Evolutionary conservation across 148 eudicot species (phyloP), one percentile per base, ranked within the genome.

Genomic region (Diospyros kaki): DNA sequence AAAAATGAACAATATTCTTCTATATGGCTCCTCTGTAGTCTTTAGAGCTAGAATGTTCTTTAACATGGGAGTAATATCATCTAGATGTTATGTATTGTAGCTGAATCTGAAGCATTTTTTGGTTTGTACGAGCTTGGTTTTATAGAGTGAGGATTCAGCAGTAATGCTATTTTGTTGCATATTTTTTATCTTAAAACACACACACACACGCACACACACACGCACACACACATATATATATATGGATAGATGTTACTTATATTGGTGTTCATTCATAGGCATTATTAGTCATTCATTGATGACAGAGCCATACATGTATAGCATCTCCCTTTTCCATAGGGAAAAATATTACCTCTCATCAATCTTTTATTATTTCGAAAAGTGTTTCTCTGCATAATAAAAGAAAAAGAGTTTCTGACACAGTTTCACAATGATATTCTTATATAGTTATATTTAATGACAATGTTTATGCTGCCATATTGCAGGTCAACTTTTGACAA

Each of bases 401-500:
- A 28, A 28, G 28, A 28, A 28, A 28, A 28, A 28, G 28, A 28
- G 28, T 45, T 6, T n/a, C 13, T 42, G 18, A 61, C 14, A 12
- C 1, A 46, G 4, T 46, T 66, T 54, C 14, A 8, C 9, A 38
- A 8, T 6, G 59, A 18, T 4, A 12, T 62, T 50, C 40, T 42
- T 15, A 13, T 11, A 40, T 64, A 6, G 69, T 14, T 28, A 42
- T 64, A 44, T 28, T 48, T 50, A 52, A 56, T 10, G 1, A 17
- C 39, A 70, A 51, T 53, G 14, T 66, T 70, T 74, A 39, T 78
- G 50, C 66, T 76, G 55, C 80, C 52, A 68, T 75, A 58, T 79
- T 68, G 78, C 96, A 96, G 99, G 81, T 96, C 98, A 77, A 81
- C 84, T 67, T 84, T 88, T 78, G 96, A 93, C 82, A 91, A 91